phyloP scores from a whole-genome alignment of 148 eudicot species.

The Rhododendron williamsianum region DNA sequence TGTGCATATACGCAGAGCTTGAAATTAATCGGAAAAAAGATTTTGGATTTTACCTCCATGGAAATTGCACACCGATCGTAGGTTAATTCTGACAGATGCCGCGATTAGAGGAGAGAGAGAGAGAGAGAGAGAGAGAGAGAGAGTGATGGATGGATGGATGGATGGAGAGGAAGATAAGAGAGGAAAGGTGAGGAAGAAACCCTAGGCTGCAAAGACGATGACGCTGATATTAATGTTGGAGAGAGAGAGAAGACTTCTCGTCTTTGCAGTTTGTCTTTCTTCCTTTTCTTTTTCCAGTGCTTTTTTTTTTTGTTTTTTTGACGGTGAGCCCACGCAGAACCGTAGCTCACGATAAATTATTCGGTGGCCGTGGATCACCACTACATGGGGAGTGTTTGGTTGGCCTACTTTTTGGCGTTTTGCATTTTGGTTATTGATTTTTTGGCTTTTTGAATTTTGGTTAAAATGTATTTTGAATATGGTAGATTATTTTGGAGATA shows the following conservation, averaged over 20 bases:
- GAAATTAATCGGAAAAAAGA: not conserved
- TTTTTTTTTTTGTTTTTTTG: no score
- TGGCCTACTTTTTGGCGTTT: no score
- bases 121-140: not conserved
- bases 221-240: slow-evolving; percentile 13
- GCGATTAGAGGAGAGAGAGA: not conserved
- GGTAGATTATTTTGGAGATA: no score
- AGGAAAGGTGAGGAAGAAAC: not conserved
- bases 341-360: not conserved
- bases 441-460: no score
- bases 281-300: not conserved
- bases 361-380: not conserved
- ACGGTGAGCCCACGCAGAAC: not conserved
- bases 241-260: slow-evolving; percentile 22
- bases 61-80: slow-evolving; percentile 7
- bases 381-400: no score
- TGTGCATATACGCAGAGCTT: not conserved
- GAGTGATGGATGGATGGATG: not conserved
- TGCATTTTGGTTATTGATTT: no score
- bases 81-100: slow-evolving; percentile 7
- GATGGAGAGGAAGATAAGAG: not conserved
- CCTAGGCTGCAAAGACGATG: slow-evolving; percentile 21
- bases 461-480: no score
- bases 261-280: slow-evolving; percentile 13
- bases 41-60: slow-evolving; percentile 23